Percentiles rank a stretch among this genome's conserved stretches.
These are phyloP conservation scores for Pseudoscleropodium purum DNA, from an alignment of 225 moss, liverwort and hornwort species.

Conservation along the genomic window DNA sequence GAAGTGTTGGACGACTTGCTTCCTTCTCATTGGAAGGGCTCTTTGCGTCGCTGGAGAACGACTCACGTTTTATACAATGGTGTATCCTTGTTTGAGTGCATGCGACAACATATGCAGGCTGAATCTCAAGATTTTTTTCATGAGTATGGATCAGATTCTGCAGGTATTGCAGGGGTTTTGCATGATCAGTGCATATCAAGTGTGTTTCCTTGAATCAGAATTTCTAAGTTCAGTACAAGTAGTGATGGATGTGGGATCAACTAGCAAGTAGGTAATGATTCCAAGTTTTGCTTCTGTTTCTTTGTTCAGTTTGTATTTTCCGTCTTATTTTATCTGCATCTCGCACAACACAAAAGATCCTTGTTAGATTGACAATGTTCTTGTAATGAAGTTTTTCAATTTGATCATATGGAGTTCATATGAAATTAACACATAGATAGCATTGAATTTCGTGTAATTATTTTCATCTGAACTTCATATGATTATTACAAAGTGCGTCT, in stretches of 20 bases:
- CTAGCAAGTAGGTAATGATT: neutral
- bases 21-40: too few relatives aligned
- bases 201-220: neutral
- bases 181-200: neutral
- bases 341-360: neutral
- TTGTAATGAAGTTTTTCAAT: neutral
- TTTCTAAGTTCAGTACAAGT: neutral
- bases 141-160: too few relatives aligned
- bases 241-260: neutral
- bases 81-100: too few relatives aligned
- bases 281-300: neutral
- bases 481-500: neutral
- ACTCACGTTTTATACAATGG: too few relatives aligned
- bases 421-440: neutral
- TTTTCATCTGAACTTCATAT: neutral
- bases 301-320: neutral
- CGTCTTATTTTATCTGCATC: neutral
- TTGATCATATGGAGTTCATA: too few relatives aligned
- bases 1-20: too few relatives aligned
- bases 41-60: too few relatives aligned
- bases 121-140: too few relatives aligned
- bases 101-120: too few relatives aligned
- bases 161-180: neutral
- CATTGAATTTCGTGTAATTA: neutral
- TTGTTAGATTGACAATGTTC: neutral